Evolutionary conservation across 208 protist genomes (phyloP), one percentile per base, ranked within the genome.

Genomic region (Herpetomonas tarakana): DNA sequence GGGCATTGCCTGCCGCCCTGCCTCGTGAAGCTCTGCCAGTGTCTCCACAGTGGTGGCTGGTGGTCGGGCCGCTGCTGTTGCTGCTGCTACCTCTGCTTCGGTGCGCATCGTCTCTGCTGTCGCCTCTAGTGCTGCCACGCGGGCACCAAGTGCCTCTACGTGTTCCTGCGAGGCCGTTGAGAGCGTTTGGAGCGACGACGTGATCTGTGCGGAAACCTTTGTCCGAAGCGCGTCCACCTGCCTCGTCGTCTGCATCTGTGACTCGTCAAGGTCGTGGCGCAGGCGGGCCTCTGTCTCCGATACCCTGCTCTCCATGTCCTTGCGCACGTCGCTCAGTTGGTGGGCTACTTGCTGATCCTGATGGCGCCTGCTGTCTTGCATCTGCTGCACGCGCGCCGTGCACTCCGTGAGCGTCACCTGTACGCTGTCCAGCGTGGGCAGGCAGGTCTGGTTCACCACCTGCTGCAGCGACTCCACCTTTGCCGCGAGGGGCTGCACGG

Each of bases 281-380:
- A 65, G 55, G 4, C 65, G 65, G 18, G 39, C 46, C 21, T 18
- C 39, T n/a, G 35, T 41, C 35, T 18, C 9, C 35, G 35, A 18
- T 14, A 14, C 35, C 9, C 35, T 41, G 35, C 35, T 24, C 47
- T 61, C 44, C 25, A 66, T 63, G 21, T 83, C 76, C 9, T 66
- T 50, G 16, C 46, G 22, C 0, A 41, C 39, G 7, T 60, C 38
- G 2, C 58, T 29, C 11, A 47, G 44, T 9, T 58, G 67, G 31
- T 78, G 64, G 39, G 56, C 47, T 14, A 29, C 59, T 11, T 68
- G 58, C 18, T 50, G 44, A 39, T 79, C 55, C 24, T 76, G 63
- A 38, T 72, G 68, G 58, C 68, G 58, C 3, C 67, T 54, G 4
- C 45, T 45, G 24, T 62, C 24, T 1, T 55, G 60, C 12, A 68